Percentiles rank a stretch among this genome's conserved stretches.
Conservation (phyloP, 805 yeast genomes). For the Peterozyma xylosa region DNA sequence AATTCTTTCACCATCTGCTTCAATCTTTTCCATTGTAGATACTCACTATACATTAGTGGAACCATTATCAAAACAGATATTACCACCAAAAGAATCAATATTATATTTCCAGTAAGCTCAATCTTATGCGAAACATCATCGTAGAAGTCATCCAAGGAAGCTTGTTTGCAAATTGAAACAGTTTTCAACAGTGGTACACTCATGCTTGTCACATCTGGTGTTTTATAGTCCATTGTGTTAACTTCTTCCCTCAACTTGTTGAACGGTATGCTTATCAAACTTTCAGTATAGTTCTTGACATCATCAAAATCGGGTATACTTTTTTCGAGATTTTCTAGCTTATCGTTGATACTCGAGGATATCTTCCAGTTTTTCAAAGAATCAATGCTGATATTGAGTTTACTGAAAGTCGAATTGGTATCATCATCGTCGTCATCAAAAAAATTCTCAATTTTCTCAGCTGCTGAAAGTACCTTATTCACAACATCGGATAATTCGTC, state of each 20-base stretch:
- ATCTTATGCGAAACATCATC: conserved; percentile 5
- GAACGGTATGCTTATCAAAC: conserved; percentile 55
- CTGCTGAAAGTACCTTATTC: conserved; percentile 45
- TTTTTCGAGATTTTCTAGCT: conserved; percentile 41
- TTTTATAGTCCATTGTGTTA: conserved; percentile 4
- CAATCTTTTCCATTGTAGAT: conserved; percentile 39
- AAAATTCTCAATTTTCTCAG: conserved; percentile 44
- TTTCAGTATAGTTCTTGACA: conserved; percentile 52
- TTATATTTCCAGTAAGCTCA: not conserved
- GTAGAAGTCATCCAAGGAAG: not conserved
- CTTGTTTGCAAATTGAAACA: too few species aligned
- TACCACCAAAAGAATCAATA: conserved; percentile 21
- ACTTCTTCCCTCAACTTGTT: conserved; percentile 34
- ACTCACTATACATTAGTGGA: conserved; percentile 38
- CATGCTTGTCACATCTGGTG: too few species aligned
- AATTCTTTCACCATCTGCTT: conserved; percentile 22
- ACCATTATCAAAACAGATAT: conserved; percentile 32
- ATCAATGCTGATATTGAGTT: conserved; percentile 52
- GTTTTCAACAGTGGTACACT: too few species aligned
- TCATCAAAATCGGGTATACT: conserved; percentile 60
- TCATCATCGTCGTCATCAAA: conserved; percentile 39
- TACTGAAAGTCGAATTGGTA: conserved; percentile 25
- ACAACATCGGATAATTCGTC: conserved; percentile 50
- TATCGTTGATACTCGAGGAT: conserved; percentile 54
- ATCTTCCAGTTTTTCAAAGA: conserved; percentile 53